Conservation (phyloP, 2,329 filamentous ascomycete genomes). For the Fusarium nanum region DNA sequence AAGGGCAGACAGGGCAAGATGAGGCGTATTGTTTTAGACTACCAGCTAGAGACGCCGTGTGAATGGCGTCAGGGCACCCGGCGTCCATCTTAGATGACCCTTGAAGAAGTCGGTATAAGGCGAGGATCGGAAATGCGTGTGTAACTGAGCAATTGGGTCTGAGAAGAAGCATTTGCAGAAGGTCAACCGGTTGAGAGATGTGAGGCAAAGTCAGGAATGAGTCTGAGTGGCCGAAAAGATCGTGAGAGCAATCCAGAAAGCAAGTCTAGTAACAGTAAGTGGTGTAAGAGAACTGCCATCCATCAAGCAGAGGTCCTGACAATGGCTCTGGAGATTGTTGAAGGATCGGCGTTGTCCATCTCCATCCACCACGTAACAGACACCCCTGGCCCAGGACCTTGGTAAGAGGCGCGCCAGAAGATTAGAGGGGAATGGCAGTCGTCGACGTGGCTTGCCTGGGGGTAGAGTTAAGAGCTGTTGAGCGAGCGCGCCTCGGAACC, state of each 20-base stretch:
- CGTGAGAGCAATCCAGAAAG: slow-evolving; percentile 23
- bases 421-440: slow-evolving; percentile 42
- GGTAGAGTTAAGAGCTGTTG: slow-evolving; percentile 26
- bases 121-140: slow-evolving; percentile 17
- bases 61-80: slow-evolving; percentile 40
- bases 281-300: slow-evolving; percentile 15
- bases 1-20: slow-evolving; percentile 40
- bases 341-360: slow-evolving; percentile 43
- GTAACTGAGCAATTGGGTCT: slow-evolving; percentile 19
- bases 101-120: slow-evolving; percentile 17
- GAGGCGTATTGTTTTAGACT: slow-evolving; percentile 44
- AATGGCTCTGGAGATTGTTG: slow-evolving; percentile 42
- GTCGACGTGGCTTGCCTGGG: slow-evolving; percentile 46
- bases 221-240: slow-evolving; percentile 41
- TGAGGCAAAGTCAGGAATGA: slow-evolving; percentile 34
- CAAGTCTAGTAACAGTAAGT: slow-evolving; percentile 14
- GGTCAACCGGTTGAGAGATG: slow-evolving; percentile 7
- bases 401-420: slow-evolving; percentile 43
- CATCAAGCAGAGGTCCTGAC: slow-evolving; percentile 31
- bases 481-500: slow-evolving; percentile 35
- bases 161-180: not conserved
- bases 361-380: slow-evolving; percentile 32
- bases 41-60: slow-evolving; percentile 34
- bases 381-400: slow-evolving; percentile 44
- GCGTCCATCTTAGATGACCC: slow-evolving; percentile 8